Evolutionary conservation across 805 yeast species (phyloP), one percentile per base, ranked within the genome.

Genomic region (Kodamaea nitidulidarum): DNA sequence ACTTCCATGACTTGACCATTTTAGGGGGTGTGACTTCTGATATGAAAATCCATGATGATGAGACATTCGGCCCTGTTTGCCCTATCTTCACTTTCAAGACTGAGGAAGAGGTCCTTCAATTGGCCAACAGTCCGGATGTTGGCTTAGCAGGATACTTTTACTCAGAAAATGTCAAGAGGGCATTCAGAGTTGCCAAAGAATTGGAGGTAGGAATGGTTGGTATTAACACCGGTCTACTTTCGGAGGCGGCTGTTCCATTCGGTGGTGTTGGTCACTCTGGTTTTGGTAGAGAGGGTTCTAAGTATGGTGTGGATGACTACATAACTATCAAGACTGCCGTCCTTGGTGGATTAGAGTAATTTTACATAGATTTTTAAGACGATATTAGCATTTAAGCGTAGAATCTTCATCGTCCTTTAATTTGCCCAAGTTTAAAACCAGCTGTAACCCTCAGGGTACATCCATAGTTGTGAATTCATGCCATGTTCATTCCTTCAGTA

Each of bases 201-300:
- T 67, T 86, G 38, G 78, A 86, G 47, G 78, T 73, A 20, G 95
- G 95, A 35, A 86, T 86, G 95, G 74, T 86, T 38, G 93, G 93
- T 30, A 80, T 78, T 41, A 86, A 86, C 61, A 77, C 88, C 8
- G 93, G 93, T 18, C 63, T 75, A 8, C 75, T 86, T 40, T 76
- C 86, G 12, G 91, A 67, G 44, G 74, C 84, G 14, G 71, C 82
- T n/a, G 54, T 80, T 45, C 85, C 86, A 32, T 81, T 80, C 52
- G 95, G 95, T 15, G 95, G 95, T 37, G 71, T 84, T 34, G 82
- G 82, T 54, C 77, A 81, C 60, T 78, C 86, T 26, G 95, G 91
- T 1, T 81, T 80, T 50, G 91, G 93, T 39, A 76, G 88, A 60
- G 90, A 84, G 64, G 90, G 88, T 41, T 81, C 88, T 16, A 73